phyloP scores from a whole-genome alignment of 2,329 filamentous ascomycete species.

The Alternaria gaisen region DNA sequence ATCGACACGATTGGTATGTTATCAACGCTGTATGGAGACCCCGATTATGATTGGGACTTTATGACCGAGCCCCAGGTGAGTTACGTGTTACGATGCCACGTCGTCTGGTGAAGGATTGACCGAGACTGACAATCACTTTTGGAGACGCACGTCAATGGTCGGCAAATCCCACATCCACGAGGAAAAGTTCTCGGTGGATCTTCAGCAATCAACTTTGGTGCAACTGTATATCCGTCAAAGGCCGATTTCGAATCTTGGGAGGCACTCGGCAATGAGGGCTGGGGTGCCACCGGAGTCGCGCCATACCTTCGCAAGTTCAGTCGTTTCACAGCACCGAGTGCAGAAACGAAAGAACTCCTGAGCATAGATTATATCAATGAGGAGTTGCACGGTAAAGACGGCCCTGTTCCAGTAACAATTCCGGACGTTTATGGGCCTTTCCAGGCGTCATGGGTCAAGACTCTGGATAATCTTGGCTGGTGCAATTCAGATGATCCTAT shows the following conservation, averaged over 20 bases:
- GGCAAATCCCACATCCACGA: not conserved
- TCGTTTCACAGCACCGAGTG: no score
- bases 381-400: no score
- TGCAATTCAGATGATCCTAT: no score
- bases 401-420: no score
- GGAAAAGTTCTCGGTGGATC: not conserved
- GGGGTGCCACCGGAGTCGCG: not conserved
- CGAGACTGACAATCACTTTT: not conserved
- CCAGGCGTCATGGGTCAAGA: no score
- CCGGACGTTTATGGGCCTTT: no score
- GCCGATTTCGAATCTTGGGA: not conserved
- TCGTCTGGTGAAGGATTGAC: not conserved
- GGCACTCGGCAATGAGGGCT: not conserved
- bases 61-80: not conserved
- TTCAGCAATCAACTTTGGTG: slow-evolving; percentile 2
- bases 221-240: not conserved
- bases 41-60: not conserved
- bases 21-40: not conserved
- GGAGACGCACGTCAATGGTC: not conserved
- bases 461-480: no score
- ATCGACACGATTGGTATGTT: not conserved
- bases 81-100: not conserved
- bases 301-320: not conserved
- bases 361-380: no score
- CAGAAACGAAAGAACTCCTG: no score